Percentiles rank a stretch among this genome's conserved stretches.
Evolutionary conservation across 768 basidiomycete genomes (phyloP).

Genomic region (Terana coerulea): DNA sequence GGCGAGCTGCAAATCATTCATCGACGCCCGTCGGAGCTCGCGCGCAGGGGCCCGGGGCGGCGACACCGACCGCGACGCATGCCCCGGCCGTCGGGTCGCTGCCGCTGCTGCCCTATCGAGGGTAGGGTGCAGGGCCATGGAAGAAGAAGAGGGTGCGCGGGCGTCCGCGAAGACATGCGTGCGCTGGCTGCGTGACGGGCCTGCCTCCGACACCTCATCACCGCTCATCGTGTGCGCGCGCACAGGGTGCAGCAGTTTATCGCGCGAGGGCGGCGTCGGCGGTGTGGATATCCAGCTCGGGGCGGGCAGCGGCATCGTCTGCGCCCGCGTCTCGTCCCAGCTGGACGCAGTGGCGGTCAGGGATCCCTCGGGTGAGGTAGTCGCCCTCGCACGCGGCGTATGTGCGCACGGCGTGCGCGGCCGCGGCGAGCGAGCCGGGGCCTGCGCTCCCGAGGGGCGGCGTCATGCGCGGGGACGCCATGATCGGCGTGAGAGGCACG

Average conservation of each 20-base stretch:
- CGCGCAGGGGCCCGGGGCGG: neutral
- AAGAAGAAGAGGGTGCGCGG: slow-evolving; percentile 1
- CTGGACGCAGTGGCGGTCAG: neutral
- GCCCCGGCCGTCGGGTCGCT: too few relatives aligned
- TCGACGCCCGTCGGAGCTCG: neutral
- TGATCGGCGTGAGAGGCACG: slow-evolving; percentile 49
- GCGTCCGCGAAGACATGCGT: slow-evolving; percentile 3
- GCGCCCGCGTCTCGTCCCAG: neutral
- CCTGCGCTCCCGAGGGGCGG: slow-evolving; percentile 34
- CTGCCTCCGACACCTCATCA: neutral
- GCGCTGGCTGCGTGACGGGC: neutral
- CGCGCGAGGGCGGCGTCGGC: slow-evolving; percentile 47
- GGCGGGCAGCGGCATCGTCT: slow-evolving; percentile 20
- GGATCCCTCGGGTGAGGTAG: neutral
- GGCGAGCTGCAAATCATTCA: neutral
- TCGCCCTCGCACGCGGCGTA: neutral
- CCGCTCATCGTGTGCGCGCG: slow-evolving; percentile 14
- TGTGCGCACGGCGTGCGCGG: neutral
- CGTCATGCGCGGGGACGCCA: slow-evolving; percentile 56
- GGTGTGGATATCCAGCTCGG: slow-evolving; percentile 59
- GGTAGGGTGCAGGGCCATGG: neutral
- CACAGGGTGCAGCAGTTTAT: neutral
- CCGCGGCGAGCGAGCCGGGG: neutral
- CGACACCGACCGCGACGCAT: neutral
- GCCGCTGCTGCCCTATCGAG: too few relatives aligned